Conservation (phyloP, 345 rosid genomes). For the Ceriops zippeliana region DNA sequence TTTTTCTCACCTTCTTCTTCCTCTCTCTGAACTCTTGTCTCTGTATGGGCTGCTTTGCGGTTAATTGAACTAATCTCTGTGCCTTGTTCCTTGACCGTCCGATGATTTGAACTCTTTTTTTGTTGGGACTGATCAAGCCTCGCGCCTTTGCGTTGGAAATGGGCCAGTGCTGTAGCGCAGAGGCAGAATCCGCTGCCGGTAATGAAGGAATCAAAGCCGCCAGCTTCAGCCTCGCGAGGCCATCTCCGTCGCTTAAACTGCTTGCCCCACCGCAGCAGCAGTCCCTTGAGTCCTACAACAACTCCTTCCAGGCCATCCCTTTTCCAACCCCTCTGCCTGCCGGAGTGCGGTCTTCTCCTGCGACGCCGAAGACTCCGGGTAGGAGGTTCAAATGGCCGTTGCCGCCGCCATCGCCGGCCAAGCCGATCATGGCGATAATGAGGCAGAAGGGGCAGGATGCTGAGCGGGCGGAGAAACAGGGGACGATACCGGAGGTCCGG, state of each 20-base stretch:
- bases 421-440: conserved; percentile 29
- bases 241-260: conserved; percentile 15
- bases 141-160: conserved; percentile 24
- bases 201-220: conserved; percentile 17
- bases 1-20: background rate
- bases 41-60: background rate
- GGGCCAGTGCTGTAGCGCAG: conserved; percentile 85
- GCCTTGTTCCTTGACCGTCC: conserved; percentile 1
- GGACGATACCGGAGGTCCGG: conserved; percentile 17
- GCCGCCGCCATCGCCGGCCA: conserved; percentile 32
- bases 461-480: conserved; percentile 17
- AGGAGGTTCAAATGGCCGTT: conserved; percentile 32
- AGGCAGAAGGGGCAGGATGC: conserved; percentile 9
- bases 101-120: conserved; percentile 27
- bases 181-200: conserved; percentile 31
- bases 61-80: background rate
- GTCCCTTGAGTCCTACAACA: background rate
- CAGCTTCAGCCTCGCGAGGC: conserved; percentile 22
- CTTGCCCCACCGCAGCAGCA: conserved; percentile 20
- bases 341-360: conserved; percentile 23
- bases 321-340: conserved; percentile 25
- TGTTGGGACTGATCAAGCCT: conserved; percentile 16
- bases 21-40: background rate
- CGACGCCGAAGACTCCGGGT: conserved; percentile 20
- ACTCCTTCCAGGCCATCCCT: conserved; percentile 18